A percentile compares a stretch with the other conserved stretches of the same genome.
phyloP scores from a whole-genome alignment of 768 basidiomycete genomes.

The Podaxis sp. region DNA sequence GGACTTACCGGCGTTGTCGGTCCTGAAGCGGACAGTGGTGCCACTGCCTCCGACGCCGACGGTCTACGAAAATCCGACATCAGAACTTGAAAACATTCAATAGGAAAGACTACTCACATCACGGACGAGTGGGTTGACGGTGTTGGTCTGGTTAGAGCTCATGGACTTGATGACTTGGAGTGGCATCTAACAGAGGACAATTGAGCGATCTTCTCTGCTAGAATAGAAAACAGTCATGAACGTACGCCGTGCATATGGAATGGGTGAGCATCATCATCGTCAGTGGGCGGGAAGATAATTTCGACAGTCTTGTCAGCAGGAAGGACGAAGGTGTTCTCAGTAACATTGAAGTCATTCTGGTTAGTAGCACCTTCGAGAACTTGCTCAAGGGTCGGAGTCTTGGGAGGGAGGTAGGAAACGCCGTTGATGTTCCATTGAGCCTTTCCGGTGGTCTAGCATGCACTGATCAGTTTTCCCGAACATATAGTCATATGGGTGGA shows the following conservation, averaged over 20 bases:
- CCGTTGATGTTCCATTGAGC: slow-evolving; percentile 32
- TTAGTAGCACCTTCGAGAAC: slow-evolving; percentile 24
- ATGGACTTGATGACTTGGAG: slow-evolving; percentile 27
- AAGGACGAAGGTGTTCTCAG: slow-evolving; percentile 27
- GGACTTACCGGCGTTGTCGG: slow-evolving; percentile 17
- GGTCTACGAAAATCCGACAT: neutral
- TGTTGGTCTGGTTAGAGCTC: slow-evolving; percentile 33
- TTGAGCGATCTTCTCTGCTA: neutral
- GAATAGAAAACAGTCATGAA: neutral
- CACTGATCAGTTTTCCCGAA: neutral
- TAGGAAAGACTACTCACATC: slow-evolving; percentile 42
- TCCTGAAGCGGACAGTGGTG: slow-evolving; percentile 21
- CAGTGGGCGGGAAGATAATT: slow-evolving; percentile 24
- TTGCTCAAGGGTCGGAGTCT: slow-evolving; percentile 24
- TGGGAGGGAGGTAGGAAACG: slow-evolving; percentile 26
- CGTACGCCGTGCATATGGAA: slow-evolving; percentile 19
- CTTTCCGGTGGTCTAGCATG: slow-evolving; percentile 16
- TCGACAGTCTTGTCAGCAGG: slow-evolving; percentile 25
- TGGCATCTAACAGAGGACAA: neutral
- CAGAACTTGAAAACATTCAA: neutral
- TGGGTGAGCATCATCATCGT: slow-evolving; percentile 19
- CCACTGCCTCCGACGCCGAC: slow-evolving; percentile 18
- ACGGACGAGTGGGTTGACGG: slow-evolving; percentile 51
- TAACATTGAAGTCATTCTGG: slow-evolving; percentile 21
- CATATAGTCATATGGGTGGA: slow-evolving; percentile 14